phyloP scores from a whole-genome alignment of 1,139 yeast genomes.

The Geotrichum bryndzae region DNA sequence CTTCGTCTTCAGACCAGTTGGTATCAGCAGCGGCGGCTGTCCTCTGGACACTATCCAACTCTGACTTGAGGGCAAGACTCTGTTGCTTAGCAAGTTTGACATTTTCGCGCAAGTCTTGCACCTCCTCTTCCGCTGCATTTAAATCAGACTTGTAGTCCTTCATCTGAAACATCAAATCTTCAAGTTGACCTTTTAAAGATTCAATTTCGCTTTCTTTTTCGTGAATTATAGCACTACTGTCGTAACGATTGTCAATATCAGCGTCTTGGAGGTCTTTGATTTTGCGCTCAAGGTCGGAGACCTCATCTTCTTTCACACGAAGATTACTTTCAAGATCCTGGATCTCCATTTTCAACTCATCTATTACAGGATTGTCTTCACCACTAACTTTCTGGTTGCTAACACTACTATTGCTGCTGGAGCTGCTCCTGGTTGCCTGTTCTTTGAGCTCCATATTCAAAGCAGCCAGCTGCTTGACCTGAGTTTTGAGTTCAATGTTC shows the following conservation, averaged over 20 bases:
- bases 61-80: constrained; percentile 22
- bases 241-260: constrained; percentile 26
- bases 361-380: constrained; percentile 1
- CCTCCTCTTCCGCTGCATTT: constrained; percentile 20
- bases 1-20: constrained; percentile 4
- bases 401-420: constrained; percentile 3
- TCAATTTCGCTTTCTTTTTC: constrained; percentile 28
- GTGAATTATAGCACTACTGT: constrained; percentile 18
- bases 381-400: background rate
- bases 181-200: constrained; percentile 20
- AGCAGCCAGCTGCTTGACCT: constrained; percentile 21
- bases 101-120: constrained; percentile 23
- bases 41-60: constrained; percentile 16
- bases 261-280: constrained; percentile 22
- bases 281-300: constrained; percentile 23
- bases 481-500: constrained; percentile 23
- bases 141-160: constrained; percentile 20
- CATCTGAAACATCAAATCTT: constrained; percentile 15
- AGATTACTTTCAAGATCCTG: constrained; percentile 21
- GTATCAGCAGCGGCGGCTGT: constrained; percentile 19
- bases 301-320: constrained; percentile 20
- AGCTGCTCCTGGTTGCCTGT: constrained; percentile 12
- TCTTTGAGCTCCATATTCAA: constrained; percentile 19
- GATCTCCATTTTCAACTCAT: constrained; percentile 3
- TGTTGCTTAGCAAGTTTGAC: constrained; percentile 22